These are phyloP conservation scores for Penicillium simplicissimum DNA, from an alignment of 495 filamentous ascomycete species.

Conservation along the genomic window DNA sequence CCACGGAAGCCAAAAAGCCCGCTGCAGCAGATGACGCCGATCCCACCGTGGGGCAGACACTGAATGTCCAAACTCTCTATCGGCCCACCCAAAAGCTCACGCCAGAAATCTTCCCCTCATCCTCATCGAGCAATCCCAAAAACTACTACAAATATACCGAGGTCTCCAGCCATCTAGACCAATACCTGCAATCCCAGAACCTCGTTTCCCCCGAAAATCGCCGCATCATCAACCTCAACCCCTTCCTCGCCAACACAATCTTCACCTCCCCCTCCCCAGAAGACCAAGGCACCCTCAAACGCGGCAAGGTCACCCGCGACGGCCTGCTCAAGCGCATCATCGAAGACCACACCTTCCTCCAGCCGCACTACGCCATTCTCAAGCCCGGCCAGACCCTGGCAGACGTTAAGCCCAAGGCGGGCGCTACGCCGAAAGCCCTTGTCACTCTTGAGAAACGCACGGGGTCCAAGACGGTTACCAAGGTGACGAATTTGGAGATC, in stretches of 20 bases:
- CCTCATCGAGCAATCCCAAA: conserved; percentile 43
- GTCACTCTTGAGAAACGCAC: conserved; percentile 64
- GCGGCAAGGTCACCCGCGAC: conserved; percentile 63
- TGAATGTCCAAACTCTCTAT: conserved; percentile 56
- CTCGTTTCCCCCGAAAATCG: conserved; percentile 59
- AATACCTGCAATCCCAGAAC: conserved; percentile 53
- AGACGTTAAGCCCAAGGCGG: conserved; percentile 63
- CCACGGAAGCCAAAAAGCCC: conserved; percentile 43
- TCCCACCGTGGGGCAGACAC: conserved; percentile 55
- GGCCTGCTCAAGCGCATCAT: conserved; percentile 61
- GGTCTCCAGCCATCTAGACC: conserved; percentile 40
- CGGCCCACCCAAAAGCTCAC: conserved; percentile 57
- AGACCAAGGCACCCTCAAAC: conserved; percentile 55
- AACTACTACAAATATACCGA: conserved; percentile 56
- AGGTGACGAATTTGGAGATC: conserved; percentile 60
- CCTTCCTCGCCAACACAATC: conserved; percentile 61
- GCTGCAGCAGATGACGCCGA: conserved; percentile 42
- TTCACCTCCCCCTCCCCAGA: conserved; percentile 55
- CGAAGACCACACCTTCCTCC: conserved; percentile 50
- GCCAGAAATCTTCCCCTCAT: conserved; percentile 53
- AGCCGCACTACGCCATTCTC: conserved; percentile 55
- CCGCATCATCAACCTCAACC: conserved; percentile 64
- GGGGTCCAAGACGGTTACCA: conserved; percentile 70
- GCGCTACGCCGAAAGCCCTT: conserved; percentile 57
- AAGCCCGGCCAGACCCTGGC: conserved; percentile 51